These are phyloP conservation scores for Turritis glabra DNA, from an alignment of 345 rosid genomes.

Conservation along the genomic window DNA sequence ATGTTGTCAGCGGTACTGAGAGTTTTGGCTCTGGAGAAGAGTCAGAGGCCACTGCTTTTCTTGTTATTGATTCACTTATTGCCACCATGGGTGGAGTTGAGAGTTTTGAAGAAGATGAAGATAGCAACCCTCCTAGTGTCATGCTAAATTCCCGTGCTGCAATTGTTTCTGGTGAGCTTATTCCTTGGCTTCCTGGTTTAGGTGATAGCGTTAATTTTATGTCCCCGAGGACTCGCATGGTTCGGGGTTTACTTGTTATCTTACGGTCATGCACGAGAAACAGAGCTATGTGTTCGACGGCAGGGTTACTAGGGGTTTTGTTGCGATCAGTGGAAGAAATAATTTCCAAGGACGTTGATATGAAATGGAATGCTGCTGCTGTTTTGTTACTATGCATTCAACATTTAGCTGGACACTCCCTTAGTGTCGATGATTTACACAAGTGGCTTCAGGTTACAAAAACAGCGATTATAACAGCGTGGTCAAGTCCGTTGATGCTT, in stretches of 20 bases:
- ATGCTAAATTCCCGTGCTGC: conserved; percentile 99
- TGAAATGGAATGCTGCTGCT: conserved; percentile 78
- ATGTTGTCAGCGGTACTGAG: conserved; percentile 77
- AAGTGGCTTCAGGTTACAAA: conserved; percentile 79
- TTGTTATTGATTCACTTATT: conserved; percentile 93
- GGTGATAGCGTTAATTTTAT: conserved; percentile 69
- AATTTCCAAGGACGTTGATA: conserved; percentile 60
- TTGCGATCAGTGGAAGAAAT: conserved; percentile 82
- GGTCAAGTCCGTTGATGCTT: conserved; percentile 79
- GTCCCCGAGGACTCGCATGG: conserved; percentile 97
- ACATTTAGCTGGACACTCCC: conserved; percentile 88
- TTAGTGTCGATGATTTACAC: conserved; percentile 77
- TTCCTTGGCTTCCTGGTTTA: conserved; percentile 81
- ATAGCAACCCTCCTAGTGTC: conserved; percentile 94
- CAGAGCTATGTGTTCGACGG: conserved; percentile 95
- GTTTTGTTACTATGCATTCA: conserved; percentile 84
- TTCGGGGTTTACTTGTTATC: conserved; percentile 87
- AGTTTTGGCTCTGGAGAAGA: conserved; percentile 78
- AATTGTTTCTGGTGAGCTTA: conserved; percentile 89
- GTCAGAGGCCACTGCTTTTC: conserved; percentile 72
- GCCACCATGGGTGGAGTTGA: conserved; percentile 99
- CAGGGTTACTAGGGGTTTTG: conserved; percentile 88
- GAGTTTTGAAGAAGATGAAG: conserved; percentile 96
- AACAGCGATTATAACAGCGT: conserved; percentile 54
- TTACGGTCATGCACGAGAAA: conserved; percentile 97